These are phyloP conservation scores for Trichoderma parareesei DNA, from an alignment of 495 filamentous ascomycete genomes.

Conservation along the genomic window DNA sequence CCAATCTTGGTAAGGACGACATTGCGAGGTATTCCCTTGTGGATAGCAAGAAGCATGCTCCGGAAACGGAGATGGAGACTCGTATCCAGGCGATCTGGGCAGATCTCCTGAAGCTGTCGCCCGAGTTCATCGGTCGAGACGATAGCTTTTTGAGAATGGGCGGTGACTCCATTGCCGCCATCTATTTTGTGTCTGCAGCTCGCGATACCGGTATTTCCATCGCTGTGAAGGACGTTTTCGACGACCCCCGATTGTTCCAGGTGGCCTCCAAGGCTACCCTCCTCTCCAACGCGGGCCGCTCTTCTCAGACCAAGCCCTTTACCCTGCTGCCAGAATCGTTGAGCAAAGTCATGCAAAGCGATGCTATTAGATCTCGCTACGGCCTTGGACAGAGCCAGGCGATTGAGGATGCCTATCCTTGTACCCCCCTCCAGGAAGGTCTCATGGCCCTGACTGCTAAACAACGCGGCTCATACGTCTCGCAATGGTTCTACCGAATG, in stretches of 20 bases:
- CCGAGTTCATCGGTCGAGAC: constrained; percentile 29
- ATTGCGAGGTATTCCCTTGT: constrained; percentile 6
- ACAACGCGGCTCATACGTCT: not conserved
- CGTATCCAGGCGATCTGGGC: constrained; percentile 8
- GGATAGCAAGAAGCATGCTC: constrained; percentile 7
- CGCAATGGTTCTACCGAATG: not conserved
- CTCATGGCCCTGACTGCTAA: constrained; percentile 9
- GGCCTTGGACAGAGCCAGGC: constrained; percentile 4
- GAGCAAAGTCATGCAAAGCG: not conserved
- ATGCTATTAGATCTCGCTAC: not conserved
- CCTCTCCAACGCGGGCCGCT: not conserved
- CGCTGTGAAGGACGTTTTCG: constrained; percentile 20
- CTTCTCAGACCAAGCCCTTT: constrained; percentile 7
- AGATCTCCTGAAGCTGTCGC: not conserved
- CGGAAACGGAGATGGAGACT: constrained; percentile 6
- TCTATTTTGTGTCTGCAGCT: constrained; percentile 16
- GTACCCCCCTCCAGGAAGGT: constrained; percentile 51
- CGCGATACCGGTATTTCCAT: not conserved
- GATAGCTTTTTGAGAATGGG: constrained; percentile 49
- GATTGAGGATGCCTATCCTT: constrained; percentile 51
- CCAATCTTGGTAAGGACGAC: constrained; percentile 3
- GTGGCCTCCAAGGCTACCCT: constrained; percentile 8
- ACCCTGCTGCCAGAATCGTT: not conserved
- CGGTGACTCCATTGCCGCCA: constrained; percentile 33
- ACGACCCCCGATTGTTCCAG: constrained; percentile 35